A percentile compares a stretch with the other conserved stretches of the same genome.
phyloP scores from a whole-genome alignment of 1,284 basidiomycete species.

The Coniferiporia sulphurascens region DNA sequence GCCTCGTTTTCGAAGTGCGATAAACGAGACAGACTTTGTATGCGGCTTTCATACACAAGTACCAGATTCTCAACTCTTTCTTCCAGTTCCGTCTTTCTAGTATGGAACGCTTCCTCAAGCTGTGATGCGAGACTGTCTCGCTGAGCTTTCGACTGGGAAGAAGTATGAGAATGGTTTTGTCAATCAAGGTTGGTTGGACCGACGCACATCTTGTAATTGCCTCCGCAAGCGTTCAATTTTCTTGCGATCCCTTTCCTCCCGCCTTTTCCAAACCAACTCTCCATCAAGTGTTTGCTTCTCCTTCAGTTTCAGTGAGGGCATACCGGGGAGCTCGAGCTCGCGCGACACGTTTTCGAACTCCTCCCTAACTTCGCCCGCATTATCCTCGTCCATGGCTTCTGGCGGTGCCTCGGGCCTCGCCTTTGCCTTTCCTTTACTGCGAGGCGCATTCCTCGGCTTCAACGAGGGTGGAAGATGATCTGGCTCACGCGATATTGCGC shows the following conservation, averaged over 20 bases:
- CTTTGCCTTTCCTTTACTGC: constrained; percentile 27
- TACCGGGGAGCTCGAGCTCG: not conserved
- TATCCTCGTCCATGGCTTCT: constrained; percentile 13
- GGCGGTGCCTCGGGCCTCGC: constrained; percentile 17
- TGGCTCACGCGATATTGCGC: constrained; percentile 13
- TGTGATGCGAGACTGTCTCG: constrained; percentile 46
- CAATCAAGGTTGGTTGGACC: constrained; percentile 8
- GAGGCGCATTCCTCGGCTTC: constrained; percentile 21
- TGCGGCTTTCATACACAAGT: constrained; percentile 43
- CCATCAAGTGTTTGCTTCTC: not conserved
- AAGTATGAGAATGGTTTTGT: not conserved
- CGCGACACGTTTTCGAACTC: constrained; percentile 11
- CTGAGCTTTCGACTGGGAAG: constrained; percentile 29
- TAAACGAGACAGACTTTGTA: constrained; percentile 40
- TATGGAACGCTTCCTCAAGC: constrained; percentile 50
- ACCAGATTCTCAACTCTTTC: constrained; percentile 41
- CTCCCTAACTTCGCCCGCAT: constrained; percentile 6
- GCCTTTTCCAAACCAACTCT: constrained; percentile 4
- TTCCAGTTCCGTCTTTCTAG: constrained; percentile 62
- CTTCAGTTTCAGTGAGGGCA: not conserved
- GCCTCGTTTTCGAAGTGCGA: not conserved
- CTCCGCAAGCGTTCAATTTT: constrained; percentile 17
- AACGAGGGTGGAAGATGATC: not conserved
- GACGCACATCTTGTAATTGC: constrained; percentile 18
- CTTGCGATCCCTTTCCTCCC: constrained; percentile 11